Base-by-base conservation (phyloP, 495 filamentous ascomycete genomes). In the Penicillium ochrochloron region DNA sequence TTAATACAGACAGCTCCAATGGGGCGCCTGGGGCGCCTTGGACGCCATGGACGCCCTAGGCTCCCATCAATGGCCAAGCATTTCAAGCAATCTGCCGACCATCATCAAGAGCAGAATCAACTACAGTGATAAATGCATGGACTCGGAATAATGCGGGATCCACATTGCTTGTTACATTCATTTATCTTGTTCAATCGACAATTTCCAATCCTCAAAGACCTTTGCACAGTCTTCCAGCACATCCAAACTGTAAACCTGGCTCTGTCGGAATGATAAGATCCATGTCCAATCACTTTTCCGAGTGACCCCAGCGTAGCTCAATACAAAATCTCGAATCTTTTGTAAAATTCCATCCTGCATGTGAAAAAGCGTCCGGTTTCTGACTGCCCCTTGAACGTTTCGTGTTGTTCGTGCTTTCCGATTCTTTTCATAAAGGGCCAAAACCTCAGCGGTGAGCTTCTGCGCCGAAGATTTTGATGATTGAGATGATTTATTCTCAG, bases 141-240 rank as follows among this genome's bases (percentile, higher is more conserved):
- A 41, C 14, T 11, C 21, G 5, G 44, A 5, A 25, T 48, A 23
- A 2, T 25, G 4, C 7, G 9, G 21, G 10, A 2, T 25, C 21
- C 10, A 2, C 12, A 14, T 48, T 25, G 21, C 25, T 48, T 25
- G 21, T 25, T 48, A 25, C 44, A 5, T 23, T 48, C 21, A 48
- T 48, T 23, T 25, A 3, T 12, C 44, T 2, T 8, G 19, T 5
- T 23, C 44, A 25, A 48, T 21, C 1, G 21, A 48, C 21, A 23
- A 4, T 25, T 12, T 25, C 44, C 44, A 48, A 23, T 48, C 19
- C 21, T 25, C 44, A 48, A 48, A 48, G 10, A 19, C 9, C 10
- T 48, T 48, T 48, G 1, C 44, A 48, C 44, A 48, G 12, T 48
- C 44, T 48, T 48, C 21, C 19, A 46, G 42, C 42, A 46, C 42